Base-by-base conservation (phyloP, 2,329 filamentous ascomycete genomes). In the Cladosporium sp. region DNA sequence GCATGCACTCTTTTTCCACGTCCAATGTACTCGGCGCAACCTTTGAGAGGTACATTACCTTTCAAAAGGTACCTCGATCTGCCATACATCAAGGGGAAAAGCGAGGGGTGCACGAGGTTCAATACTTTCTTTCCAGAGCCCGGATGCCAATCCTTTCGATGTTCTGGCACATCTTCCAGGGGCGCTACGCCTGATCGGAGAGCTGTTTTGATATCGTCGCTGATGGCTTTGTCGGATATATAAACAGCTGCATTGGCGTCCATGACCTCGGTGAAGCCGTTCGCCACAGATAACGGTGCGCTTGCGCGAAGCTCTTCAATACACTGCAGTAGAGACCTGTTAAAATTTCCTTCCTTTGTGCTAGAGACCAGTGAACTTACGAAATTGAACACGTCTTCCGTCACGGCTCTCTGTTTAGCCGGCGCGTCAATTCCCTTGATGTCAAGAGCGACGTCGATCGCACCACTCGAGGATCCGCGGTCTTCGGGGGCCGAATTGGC, bases 61-160 rank as follows among this genome's bases (percentile, higher is more conserved):
- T 66, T 58, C 8, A 56, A 36, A 0, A 81, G 56, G 3, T 72
- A 69, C 3, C 70, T 69, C 2, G 73, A 74, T 12, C 65, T 64
- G 0, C 78, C 79, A 56, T 80, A 82, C 1, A 80, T 61, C 0
- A 86, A 64, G 0, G 83, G 82, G 56, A 76, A 86, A 6, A 86
- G 68, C 0, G 81, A 86, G 1, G 83, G 82, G 56, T 86, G 77
- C 4, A 86, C 74, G 1, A 86, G 67, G 59, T 87, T 78, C 0
- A 83, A 73, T 1, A 87, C 81, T 53, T 74, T 75, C 1, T 69
- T 64, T 27, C 80, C 68, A 0, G 78, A 81, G 2, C 75, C 70
- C 0, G 83, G 83, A 63, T 86, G 80, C 75, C 78, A 87, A 62
- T 85, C 83, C 11, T 47, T 47, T 1, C 9, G 29, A 6, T 13